phyloP scores from a whole-genome alignment of 805 yeast species.

The Lipomyces lipofer region DNA sequence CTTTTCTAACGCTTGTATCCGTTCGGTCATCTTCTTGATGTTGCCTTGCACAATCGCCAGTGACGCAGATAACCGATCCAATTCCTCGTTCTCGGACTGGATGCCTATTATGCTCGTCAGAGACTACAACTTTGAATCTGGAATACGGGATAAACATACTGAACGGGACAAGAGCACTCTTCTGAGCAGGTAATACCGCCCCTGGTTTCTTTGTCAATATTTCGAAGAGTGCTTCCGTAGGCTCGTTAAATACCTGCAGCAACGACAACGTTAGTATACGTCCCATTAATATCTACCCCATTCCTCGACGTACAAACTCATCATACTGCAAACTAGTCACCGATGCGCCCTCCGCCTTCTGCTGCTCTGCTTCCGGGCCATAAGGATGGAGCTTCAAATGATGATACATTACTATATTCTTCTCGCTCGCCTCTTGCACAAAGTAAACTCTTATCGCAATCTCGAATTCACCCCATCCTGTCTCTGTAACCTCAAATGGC shows the following conservation, averaged over 20 bases:
- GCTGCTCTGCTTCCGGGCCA: constrained; percentile 41
- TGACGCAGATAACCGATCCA: constrained; percentile 55
- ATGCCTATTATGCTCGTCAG: no score
- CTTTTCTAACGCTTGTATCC: constrained; percentile 40
- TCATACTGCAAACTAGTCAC: constrained; percentile 73
- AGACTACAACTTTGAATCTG: no score
- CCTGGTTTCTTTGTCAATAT: constrained; percentile 67
- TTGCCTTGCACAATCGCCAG: constrained; percentile 48
- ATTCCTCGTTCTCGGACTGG: constrained; percentile 65
- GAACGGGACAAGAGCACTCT: constrained; percentile 44
- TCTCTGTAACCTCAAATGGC: constrained; percentile 92
- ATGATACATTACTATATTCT: constrained; percentile 81
- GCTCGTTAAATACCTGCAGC: constrained; percentile 67
- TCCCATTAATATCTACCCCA: neutral
- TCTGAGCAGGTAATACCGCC: constrained; percentile 41
- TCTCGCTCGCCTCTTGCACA: constrained; percentile 83
- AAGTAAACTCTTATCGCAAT: constrained; percentile 84
- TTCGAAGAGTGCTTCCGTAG: constrained; percentile 86
- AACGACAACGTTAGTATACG: neutral
- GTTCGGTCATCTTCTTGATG: constrained; percentile 46
- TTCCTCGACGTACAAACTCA: constrained; percentile 59
- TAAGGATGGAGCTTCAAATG: constrained; percentile 91
- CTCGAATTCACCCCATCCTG: constrained; percentile 99
- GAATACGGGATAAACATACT: no score
- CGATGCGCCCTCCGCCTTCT: constrained; percentile 39